Percentiles rank a stretch among this genome's conserved stretches.
Evolutionary conservation across 2,329 filamentous ascomycete species (phyloP).

Genomic region (Hymenoscyphus fraxineus): DNA sequence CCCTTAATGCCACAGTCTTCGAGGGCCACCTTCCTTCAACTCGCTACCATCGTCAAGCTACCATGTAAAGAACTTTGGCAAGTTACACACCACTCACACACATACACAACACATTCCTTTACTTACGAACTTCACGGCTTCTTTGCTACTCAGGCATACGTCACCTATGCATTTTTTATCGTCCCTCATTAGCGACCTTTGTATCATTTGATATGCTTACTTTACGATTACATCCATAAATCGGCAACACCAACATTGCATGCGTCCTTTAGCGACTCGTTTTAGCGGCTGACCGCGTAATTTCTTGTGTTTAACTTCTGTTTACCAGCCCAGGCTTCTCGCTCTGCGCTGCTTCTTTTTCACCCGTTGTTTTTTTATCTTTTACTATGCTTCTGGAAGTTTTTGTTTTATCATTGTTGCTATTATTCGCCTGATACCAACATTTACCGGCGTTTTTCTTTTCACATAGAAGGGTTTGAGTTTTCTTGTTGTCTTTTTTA

Average conservation of each 20-base stretch:
- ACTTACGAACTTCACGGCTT: conserved; percentile 3
- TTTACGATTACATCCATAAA: neutral
- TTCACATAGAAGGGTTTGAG: neutral
- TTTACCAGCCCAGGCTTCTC: neutral
- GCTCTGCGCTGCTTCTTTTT: neutral
- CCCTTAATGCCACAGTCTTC: conserved; percentile 21
- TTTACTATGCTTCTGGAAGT: conserved; percentile 5
- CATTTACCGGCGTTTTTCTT: conserved; percentile 22
- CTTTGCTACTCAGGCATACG: neutral
- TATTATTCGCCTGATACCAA: conserved; percentile 24
- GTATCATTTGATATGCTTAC: neutral
- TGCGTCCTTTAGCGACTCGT: neutral
- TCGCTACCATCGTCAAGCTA: neutral
- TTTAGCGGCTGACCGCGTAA: neutral
- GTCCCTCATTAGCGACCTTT: neutral
- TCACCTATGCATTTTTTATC: neutral
- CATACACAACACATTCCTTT: neutral
- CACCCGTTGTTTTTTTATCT: neutral
- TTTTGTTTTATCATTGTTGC: conserved; percentile 2
- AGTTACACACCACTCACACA: neutral
- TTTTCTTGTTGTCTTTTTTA: neutral
- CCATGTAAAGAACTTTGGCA: neutral
- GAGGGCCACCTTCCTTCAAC: conserved; percentile 11
- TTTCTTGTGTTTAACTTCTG: neutral
- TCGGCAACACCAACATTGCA: neutral